Evolutionary conservation across 2,329 filamentous ascomycete genomes (phyloP).

Genomic region (Apiospora hydei): DNA sequence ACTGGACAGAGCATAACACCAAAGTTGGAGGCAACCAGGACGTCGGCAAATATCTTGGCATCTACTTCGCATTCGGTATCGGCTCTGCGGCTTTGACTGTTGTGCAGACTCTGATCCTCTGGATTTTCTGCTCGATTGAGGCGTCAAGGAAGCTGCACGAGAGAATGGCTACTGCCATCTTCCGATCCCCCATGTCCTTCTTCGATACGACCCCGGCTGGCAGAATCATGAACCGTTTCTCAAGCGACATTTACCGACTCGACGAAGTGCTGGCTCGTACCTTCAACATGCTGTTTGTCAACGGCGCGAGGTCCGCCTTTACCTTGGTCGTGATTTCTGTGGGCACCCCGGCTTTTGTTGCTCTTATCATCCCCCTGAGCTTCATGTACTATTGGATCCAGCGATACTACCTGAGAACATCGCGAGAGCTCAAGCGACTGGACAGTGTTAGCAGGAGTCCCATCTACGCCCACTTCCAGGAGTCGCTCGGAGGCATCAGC

Average conservation of each 20-base stretch:
- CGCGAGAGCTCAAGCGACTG: slow-evolving; percentile 92
- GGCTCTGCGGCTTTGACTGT: slow-evolving; percentile 87
- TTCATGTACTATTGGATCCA: slow-evolving; percentile 91
- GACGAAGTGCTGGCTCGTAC: slow-evolving; percentile 94
- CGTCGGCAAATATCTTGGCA: slow-evolving; percentile 88
- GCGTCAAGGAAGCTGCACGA: slow-evolving; percentile 96
- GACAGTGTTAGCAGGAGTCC: slow-evolving; percentile 96
- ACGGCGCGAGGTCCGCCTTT: slow-evolving; percentile 77
- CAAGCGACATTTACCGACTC: slow-evolving; percentile 82
- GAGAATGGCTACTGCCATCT: slow-evolving; percentile 96
- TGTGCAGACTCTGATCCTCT: slow-evolving; percentile 90
- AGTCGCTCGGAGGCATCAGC: slow-evolving; percentile 90
- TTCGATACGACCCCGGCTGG: slow-evolving; percentile 97
- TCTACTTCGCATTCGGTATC: slow-evolving; percentile 95
- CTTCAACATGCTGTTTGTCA: slow-evolving; percentile 95
- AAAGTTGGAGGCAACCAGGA: slow-evolving; percentile 71
- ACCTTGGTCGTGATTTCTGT: slow-evolving; percentile 86
- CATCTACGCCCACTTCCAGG: slow-evolving; percentile 98
- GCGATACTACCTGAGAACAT: slow-evolving; percentile 95
- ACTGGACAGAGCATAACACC: slow-evolving; percentile 86
- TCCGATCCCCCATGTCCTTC: slow-evolving; percentile 97
- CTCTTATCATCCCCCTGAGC: slow-evolving; percentile 81
- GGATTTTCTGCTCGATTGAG: slow-evolving; percentile 99
- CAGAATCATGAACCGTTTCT: slow-evolving; percentile 96
- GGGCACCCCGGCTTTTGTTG: slow-evolving; percentile 80